Evolutionary conservation across 1,139 yeast species (phyloP).

Genomic region (Spathaspora jeffriesii): DNA sequence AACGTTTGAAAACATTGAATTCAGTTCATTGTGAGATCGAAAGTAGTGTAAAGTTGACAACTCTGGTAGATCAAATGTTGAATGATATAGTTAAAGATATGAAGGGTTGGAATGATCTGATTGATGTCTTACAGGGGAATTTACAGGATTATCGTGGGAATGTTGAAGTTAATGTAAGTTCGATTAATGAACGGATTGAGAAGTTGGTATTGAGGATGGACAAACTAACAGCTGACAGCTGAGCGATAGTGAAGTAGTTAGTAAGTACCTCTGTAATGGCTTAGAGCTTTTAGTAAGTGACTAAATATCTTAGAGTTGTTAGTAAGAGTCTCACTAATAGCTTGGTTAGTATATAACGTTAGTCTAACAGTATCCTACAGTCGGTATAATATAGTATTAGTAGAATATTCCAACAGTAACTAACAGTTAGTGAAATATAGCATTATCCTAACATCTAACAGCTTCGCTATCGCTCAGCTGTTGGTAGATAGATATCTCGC

Average conservation of each 20-base stretch:
- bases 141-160: constrained; percentile 22
- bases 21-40: constrained; percentile 44
- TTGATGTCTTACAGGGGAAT: constrained; percentile 36
- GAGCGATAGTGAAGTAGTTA: too few relatives aligned
- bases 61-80: constrained; percentile 34
- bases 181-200: constrained; percentile 14
- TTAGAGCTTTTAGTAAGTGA: too few relatives aligned
- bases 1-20: constrained; percentile 46
- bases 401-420: too few relatives aligned
- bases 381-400: too few relatives aligned
- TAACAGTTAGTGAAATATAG: too few relatives aligned
- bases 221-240: constrained; percentile 6
- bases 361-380: too few relatives aligned
- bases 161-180: constrained; percentile 16
- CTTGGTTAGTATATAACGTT: neutral
- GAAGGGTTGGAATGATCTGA: constrained; percentile 36
- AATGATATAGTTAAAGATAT: constrained; percentile 37
- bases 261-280: too few relatives aligned
- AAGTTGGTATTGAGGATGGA: constrained; percentile 13
- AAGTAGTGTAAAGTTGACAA: constrained; percentile 24
- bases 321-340: too few relatives aligned
- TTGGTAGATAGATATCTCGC: too few relatives aligned
- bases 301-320: too few relatives aligned
- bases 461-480: too few relatives aligned
- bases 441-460: too few relatives aligned